Conservation (phyloP, 805 yeast genomes). For the Ogataea paraovalis region DNA sequence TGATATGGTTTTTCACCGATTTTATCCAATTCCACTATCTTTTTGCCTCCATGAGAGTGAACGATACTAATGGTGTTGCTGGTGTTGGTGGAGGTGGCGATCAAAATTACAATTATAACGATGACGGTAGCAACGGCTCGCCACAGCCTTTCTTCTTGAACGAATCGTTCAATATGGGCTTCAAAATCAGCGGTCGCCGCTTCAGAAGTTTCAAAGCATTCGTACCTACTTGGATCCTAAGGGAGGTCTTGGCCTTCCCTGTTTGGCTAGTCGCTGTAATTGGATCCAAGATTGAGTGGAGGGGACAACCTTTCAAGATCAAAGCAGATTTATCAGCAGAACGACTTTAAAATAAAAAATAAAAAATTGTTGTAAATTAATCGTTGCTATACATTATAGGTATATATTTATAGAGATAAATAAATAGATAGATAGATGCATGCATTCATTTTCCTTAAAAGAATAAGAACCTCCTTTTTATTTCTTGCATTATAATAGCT, state of each 20-base stretch:
- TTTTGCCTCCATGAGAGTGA: conserved; percentile 22
- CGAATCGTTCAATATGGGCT: conserved; percentile 9
- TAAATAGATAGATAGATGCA: too few relatives aligned
- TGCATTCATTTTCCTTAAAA: too few relatives aligned
- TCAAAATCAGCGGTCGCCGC: not conserved
- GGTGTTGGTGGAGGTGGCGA: not conserved
- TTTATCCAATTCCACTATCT: conserved; percentile 51
- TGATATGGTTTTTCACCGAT: conserved; percentile 64
- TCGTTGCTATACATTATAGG: not conserved
- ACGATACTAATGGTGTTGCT: not conserved
- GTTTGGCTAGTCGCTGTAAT: conserved; percentile 78
- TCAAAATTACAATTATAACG: not conserved
- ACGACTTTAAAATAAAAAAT: conserved; percentile 29
- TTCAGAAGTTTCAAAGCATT: conserved; percentile 16
- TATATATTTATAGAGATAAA: too few relatives aligned
- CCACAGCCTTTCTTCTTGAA: conserved; percentile 16
- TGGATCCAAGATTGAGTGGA: conserved; percentile 75
- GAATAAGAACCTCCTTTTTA: too few relatives aligned
- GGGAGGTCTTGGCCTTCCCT: conserved; percentile 77
- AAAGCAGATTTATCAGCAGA: conserved; percentile 75
- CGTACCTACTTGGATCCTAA: conserved; percentile 52
- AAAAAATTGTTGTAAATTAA: too few relatives aligned
- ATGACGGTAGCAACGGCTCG: not conserved
- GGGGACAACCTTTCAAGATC: conserved; percentile 72
- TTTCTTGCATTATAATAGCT: too few relatives aligned